A percentile compares a stretch with the other conserved stretches of the same genome.
Evolutionary conservation across 805 yeast species (phyloP).

Genomic region (Saturnispora mendoncae): DNA sequence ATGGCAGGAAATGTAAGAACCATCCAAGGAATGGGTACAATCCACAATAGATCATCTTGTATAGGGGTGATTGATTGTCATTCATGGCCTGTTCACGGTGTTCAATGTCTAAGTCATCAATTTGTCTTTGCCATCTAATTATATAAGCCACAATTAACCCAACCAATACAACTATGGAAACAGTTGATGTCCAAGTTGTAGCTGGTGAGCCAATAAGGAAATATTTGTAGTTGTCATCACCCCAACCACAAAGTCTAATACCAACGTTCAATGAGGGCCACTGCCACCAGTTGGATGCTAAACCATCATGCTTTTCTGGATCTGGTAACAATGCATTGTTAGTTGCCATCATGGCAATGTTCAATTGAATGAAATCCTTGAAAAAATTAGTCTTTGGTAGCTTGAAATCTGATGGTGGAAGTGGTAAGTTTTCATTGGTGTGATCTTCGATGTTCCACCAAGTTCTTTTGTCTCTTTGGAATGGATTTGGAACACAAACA

Average conservation of each 20-base stretch:
- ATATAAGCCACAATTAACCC: slow-evolving; percentile 36
- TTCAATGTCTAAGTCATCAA: slow-evolving; percentile 41
- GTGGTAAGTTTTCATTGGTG: slow-evolving; percentile 47
- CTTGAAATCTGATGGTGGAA: slow-evolving; percentile 51
- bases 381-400: slow-evolving; percentile 69
- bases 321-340: slow-evolving; percentile 79
- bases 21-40: slow-evolving; percentile 83
- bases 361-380: slow-evolving; percentile 66
- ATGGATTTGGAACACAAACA: slow-evolving; percentile 62
- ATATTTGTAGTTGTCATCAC: slow-evolving; percentile 47
- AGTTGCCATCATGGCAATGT: slow-evolving; percentile 83
- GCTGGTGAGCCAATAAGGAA: slow-evolving; percentile 71
- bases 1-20: slow-evolving; percentile 83
- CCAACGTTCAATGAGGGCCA: slow-evolving; percentile 81
- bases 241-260: slow-evolving; percentile 70
- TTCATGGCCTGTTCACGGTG: slow-evolving; percentile 12
- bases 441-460: slow-evolving; percentile 86
- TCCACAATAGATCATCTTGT: slow-evolving; percentile 50
- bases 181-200: slow-evolving; percentile 66
- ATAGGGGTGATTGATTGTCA: slow-evolving; percentile 12
- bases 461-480: slow-evolving; percentile 68
- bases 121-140: slow-evolving; percentile 80
- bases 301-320: slow-evolving; percentile 58
- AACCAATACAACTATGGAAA: slow-evolving; percentile 48
- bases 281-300: slow-evolving; percentile 75